phyloP scores from a whole-genome alignment of 1,139 yeast species.

The Zygoascus sp. region DNA sequence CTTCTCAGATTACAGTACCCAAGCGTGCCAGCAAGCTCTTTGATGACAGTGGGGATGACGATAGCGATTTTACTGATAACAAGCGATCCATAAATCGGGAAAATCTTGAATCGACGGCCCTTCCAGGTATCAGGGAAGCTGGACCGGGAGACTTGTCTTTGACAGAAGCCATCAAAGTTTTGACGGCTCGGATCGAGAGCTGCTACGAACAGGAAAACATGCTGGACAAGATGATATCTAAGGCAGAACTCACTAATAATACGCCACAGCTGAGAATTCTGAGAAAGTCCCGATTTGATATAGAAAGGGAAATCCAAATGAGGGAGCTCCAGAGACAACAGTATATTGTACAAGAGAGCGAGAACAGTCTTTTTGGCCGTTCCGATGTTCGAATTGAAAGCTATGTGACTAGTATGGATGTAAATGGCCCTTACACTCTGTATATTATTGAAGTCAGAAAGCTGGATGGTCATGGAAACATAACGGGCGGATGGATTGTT shows the following conservation, averaged over 20 bases:
- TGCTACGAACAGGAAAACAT: conserved; percentile 60
- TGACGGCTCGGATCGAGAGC: conserved; percentile 56
- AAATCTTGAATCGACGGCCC: conserved; percentile 7
- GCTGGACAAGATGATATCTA: conserved; percentile 60
- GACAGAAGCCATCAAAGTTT: conserved; percentile 57
- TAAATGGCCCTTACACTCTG: conserved; percentile 57
- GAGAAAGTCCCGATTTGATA: conserved; percentile 58
- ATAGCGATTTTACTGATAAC: conserved; percentile 12
- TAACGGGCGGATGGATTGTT: conserved; percentile 80
- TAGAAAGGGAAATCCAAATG: conserved; percentile 63
- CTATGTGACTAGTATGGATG: conserved; percentile 49
- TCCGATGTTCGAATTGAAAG: conserved; percentile 64
- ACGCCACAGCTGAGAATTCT: conserved; percentile 62
- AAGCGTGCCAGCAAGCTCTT: conserved; percentile 12
- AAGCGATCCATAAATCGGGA: conserved; percentile 9
- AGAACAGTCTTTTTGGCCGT: conserved; percentile 70
- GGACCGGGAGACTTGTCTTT: conserved; percentile 68
- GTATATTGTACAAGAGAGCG: conserved; percentile 76
- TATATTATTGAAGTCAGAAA: conserved; percentile 77
- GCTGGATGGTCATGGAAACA: conserved; percentile 41
- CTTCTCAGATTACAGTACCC: conserved; percentile 1
- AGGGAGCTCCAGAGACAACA: conserved; percentile 77
- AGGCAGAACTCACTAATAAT: conserved; percentile 81
- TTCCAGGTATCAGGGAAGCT: conserved; percentile 39
- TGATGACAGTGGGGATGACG: conserved; percentile 20